A percentile compares a stretch with the other conserved stretches of the same genome.
Conservation (phyloP, 2,329 filamentous ascomycete species). For the Penicillium thymicola region DNA sequence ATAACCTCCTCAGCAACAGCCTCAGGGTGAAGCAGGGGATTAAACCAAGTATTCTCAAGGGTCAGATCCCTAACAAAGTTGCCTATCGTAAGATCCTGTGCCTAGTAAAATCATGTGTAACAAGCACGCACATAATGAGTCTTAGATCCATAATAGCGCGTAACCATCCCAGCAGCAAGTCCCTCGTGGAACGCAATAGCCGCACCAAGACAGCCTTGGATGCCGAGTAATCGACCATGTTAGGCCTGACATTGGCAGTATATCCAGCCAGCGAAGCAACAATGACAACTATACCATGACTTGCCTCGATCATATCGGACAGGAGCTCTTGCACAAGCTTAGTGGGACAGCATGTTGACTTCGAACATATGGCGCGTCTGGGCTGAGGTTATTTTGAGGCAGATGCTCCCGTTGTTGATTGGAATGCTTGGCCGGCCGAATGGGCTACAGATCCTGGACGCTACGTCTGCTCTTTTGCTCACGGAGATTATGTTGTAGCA, state of each 20-base stretch:
- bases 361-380: conserved; percentile 65
- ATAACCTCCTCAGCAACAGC: conserved; percentile 64
- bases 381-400: conserved; percentile 54
- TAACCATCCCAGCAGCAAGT: conserved; percentile 56
- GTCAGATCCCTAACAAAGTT: conserved; percentile 58
- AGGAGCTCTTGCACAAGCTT: conserved; percentile 65
- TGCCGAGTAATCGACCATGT: conserved; percentile 65
- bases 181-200: conserved; percentile 67
- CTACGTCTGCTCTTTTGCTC: conserved; percentile 51
- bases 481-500: conserved; percentile 68
- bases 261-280: conserved; percentile 64
- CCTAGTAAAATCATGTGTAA: conserved; percentile 62
- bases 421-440: conserved; percentile 66
- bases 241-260: conserved; percentile 56
- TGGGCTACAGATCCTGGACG: conserved; percentile 51
- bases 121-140: conserved; percentile 63
- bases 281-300: conserved; percentile 72
- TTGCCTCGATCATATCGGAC: conserved; percentile 58
- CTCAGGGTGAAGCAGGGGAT: conserved; percentile 56
- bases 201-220: conserved; percentile 56
- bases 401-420: conserved; percentile 41
- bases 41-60: conserved; percentile 50
- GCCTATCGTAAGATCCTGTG: conserved; percentile 59
- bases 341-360: conserved; percentile 67
- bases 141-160: conserved; percentile 59